Conservation (phyloP, 2,329 filamentous ascomycete genomes). For the Acephala macrosclerotiorum region DNA sequence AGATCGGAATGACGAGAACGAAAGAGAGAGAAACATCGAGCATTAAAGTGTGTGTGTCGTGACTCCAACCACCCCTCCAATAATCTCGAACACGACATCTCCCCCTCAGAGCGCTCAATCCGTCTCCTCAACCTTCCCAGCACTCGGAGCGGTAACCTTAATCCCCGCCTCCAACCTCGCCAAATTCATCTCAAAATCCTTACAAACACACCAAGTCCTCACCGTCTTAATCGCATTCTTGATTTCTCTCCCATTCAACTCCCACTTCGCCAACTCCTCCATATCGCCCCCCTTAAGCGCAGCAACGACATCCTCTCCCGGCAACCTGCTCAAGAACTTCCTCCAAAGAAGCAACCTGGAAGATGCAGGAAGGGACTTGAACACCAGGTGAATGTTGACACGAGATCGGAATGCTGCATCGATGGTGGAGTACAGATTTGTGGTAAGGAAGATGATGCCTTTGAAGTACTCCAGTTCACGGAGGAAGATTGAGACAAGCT, state of each 20-base stretch:
- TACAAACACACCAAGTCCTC: constrained; percentile 53
- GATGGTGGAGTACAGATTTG: constrained; percentile 44
- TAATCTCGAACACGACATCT: background rate
- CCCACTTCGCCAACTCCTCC: constrained; percentile 52
- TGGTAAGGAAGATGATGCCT: constrained; percentile 45
- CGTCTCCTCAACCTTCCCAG: constrained; percentile 43
- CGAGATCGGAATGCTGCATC: constrained; percentile 50
- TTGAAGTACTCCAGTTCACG: constrained; percentile 41
- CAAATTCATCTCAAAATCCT: constrained; percentile 52
- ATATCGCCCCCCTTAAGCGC: constrained; percentile 50
- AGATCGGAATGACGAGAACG: no score
- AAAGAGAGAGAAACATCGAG: no score
- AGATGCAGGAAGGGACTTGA: constrained; percentile 48
- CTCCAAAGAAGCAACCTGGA: constrained; percentile 53
- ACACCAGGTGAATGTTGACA: constrained; percentile 56
- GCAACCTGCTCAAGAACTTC: constrained; percentile 53
- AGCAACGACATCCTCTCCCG: constrained; percentile 54
- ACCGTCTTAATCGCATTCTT: constrained; percentile 47
- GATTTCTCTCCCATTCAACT: constrained; percentile 46
- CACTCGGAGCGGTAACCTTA: constrained; percentile 53
- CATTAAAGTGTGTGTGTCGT: no score
- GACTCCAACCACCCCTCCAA: no score
- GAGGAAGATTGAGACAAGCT: constrained; percentile 51
- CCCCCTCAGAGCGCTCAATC: background rate
- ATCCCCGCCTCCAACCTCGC: constrained; percentile 54